Evolutionary conservation across 345 rosid genomes (phyloP).

Genomic region (Eucalyptus caleyi): DNA sequence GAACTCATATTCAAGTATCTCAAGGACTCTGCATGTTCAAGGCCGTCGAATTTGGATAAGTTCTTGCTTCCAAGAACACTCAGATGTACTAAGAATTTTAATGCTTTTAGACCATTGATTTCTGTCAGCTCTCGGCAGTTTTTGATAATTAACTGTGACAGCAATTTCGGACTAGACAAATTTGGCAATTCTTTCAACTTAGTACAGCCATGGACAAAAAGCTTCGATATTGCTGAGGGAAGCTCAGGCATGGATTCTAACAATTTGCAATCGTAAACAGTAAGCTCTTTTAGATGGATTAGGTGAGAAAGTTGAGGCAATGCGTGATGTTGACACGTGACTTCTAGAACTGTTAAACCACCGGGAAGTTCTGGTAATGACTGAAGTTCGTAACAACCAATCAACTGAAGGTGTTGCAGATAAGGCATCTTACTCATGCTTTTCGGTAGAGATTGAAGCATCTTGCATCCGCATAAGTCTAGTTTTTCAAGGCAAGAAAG

Average conservation of each 20-base stretch:
- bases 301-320: not conserved
- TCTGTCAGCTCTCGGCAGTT: not conserved
- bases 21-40: not conserved
- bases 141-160: not conserved
- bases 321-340: not conserved
- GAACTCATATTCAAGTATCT: not conserved
- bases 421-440: not conserved
- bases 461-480: not conserved
- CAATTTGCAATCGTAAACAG: not conserved
- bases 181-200: not conserved
- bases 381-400: not conserved
- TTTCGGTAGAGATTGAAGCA: not conserved
- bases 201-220: not conserved
- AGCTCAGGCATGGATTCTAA: not conserved
- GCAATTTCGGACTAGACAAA: not conserved
- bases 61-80: not conserved
- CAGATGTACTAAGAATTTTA: not conserved
- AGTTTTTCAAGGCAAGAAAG: not conserved
- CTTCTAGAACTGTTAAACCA: not conserved
- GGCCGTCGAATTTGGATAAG: not conserved
- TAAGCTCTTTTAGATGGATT: not conserved
- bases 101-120: not conserved
- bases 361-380: not conserved
- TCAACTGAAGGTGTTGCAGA: not conserved
- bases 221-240: not conserved